These are phyloP conservation scores for Arabidopsis arenosa DNA, from an alignment of 345 rosid species.

Conservation along the genomic window DNA sequence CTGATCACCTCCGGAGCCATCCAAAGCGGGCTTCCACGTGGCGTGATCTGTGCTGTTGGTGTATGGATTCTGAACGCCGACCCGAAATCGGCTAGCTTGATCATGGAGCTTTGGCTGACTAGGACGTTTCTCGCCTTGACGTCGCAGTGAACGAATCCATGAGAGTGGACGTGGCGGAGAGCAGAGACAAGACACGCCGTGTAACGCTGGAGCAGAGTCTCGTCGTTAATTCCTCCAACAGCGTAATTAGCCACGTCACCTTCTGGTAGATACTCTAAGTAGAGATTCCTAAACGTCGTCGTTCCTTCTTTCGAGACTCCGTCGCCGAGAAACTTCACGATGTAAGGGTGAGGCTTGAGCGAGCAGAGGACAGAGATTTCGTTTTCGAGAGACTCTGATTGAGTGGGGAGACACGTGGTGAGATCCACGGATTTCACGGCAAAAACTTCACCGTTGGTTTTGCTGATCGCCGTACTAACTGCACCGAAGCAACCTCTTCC, in stretches of 20 bases:
- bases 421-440: constrained; percentile 67
- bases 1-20: constrained; percentile 94
- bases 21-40: constrained; percentile 93
- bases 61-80: constrained; percentile 48
- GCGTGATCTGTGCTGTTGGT: constrained; percentile 31
- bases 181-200: constrained; percentile 67
- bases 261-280: constrained; percentile 63
- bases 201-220: constrained; percentile 51
- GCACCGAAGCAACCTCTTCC: constrained; percentile 67
- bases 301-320: constrained; percentile 50
- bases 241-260: constrained; percentile 59
- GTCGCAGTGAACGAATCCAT: constrained; percentile 79
- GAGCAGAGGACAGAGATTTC: constrained; percentile 63
- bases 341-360: constrained; percentile 52
- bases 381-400: constrained; percentile 57
- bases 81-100: constrained; percentile 91
- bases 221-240: constrained; percentile 50
- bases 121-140: constrained; percentile 73
- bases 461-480: constrained; percentile 52
- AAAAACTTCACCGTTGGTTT: constrained; percentile 48
- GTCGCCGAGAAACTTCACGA: constrained; percentile 62
- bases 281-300: constrained; percentile 56
- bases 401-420: constrained; percentile 44
- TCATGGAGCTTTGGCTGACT: constrained; percentile 47
- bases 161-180: constrained; percentile 56